A percentile compares a stretch with the other conserved stretches of the same genome.
These are phyloP conservation scores for Trypanosoma platydactyli DNA, from an alignment of 208 protist species.

Conservation along the genomic window DNA sequence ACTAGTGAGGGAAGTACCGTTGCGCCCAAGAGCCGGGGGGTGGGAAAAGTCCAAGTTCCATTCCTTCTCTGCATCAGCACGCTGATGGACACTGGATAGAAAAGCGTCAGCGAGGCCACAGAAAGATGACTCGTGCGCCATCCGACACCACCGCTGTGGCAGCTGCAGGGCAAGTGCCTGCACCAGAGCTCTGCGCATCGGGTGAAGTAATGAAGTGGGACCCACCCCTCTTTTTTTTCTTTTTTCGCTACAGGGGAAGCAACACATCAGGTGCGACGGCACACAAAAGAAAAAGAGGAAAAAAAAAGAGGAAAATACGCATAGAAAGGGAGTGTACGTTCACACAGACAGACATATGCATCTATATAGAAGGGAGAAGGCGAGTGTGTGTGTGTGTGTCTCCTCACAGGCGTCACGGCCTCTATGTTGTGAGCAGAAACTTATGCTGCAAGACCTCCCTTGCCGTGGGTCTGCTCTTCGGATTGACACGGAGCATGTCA, in stretches of 20 bases:
- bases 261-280: too few relatives aligned
- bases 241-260: too few relatives aligned
- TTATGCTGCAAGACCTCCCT: conserved; percentile 66
- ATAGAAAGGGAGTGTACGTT: background rate
- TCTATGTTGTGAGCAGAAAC: conserved; percentile 31
- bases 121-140: background rate
- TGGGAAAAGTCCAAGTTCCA: conserved; percentile 54
- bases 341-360: conserved; percentile 4
- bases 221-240: background rate
- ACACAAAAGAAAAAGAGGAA: conserved; percentile 1
- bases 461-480: conserved; percentile 47
- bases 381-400: background rate
- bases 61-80: conserved; percentile 8
- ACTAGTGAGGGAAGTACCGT: background rate
- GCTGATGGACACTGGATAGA: background rate
- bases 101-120: conserved; percentile 1
- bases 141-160: conserved; percentile 15
- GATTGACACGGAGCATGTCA: conserved; percentile 55
- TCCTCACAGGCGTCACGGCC: background rate
- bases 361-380: conserved; percentile 9
- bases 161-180: background rate
- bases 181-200: conserved; percentile 12
- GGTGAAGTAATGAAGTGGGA: too few relatives aligned
- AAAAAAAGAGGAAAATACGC: conserved; percentile 1
- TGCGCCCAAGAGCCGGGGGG: background rate